Base-by-base conservation (phyloP, 768 basidiomycete genomes). In the Boletus edulis region DNA sequence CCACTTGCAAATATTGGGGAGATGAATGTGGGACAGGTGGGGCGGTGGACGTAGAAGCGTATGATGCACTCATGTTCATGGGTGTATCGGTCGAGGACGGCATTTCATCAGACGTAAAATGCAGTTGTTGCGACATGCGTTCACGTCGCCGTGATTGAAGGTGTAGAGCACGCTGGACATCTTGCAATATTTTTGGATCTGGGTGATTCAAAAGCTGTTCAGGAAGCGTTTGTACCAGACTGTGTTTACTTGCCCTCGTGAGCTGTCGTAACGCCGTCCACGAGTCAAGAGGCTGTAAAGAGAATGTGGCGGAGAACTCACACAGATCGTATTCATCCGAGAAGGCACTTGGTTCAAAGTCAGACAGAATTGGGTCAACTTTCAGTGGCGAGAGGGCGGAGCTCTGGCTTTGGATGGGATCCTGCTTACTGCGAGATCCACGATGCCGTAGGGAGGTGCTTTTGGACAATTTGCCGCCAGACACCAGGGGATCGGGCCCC, bases 111-210 rank as follows among this genome's bases (percentile, higher is more conserved):
- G 64, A 46, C 32, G 42, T 42, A 27, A 60, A 45, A 51, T 60
- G 59, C 13, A 52, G 37, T 35, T 61, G 65, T 61, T 70, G 62
- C 10, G 66, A 69, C 41, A 61, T 65, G 40, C 88, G 83, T 48
- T 87, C 87, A 62, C 90, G 89, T 27, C 88, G 81, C 46, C 85
- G 79, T 27, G 87, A 85, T 68, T 91, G 90, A 49, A 89, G 72
- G 53, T 81, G 83, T 31, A 92, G 65, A 6, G 87, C 89, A 50
- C 83, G 82, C 60, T 91, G 87, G 7, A 92, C 87, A 58, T 91
- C 90, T 67, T 87, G 88, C 50, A 91, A 67, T 57, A 92, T 86
- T 60, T 78, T 79, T n/a, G 89, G 87, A 73, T 92, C 89, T 92
- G 63, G 31, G 42, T 47, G 32, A 20, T 31, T 45, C 38, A 59